phyloP scores from a whole-genome alignment of 192 early-diverging fungal genomes.

The Fimicolochytrium jonesii region DNA sequence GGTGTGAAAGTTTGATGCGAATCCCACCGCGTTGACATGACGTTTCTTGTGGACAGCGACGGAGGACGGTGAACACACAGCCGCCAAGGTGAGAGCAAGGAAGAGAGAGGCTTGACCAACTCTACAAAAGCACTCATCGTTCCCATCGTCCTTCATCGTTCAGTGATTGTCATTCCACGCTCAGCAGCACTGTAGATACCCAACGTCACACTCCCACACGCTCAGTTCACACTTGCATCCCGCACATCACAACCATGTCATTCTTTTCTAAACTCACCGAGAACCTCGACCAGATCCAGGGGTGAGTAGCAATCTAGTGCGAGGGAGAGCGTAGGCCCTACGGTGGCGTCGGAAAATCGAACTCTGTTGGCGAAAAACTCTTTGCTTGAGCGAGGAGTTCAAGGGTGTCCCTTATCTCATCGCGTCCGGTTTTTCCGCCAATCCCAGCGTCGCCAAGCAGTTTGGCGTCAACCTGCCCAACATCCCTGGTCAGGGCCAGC shows the following conservation, averaged over 20 bases:
- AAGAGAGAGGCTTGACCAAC: too few relatives aligned
- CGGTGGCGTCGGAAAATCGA: too few relatives aligned
- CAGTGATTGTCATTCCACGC: too few relatives aligned
- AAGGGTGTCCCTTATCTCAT: background rate
- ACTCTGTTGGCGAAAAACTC: too few relatives aligned
- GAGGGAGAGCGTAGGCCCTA: too few relatives aligned
- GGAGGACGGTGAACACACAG: too few relatives aligned
- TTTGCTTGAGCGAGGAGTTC: background rate
- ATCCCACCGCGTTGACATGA: too few relatives aligned
- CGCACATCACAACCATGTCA: constrained; percentile 1
- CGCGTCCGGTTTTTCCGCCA: background rate
- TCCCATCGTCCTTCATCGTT: too few relatives aligned
- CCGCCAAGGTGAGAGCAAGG: too few relatives aligned
- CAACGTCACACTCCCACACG: background rate
- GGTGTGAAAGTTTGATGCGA: too few relatives aligned
- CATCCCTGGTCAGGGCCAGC: background rate
- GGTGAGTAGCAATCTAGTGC: background rate
- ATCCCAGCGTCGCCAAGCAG: constrained; percentile 9
- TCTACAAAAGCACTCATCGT: too few relatives aligned
- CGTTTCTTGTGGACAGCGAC: too few relatives aligned
- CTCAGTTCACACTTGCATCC: background rate
- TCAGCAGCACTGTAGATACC: background rate
- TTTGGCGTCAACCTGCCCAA: constrained; percentile 7
- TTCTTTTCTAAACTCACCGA: constrained; percentile 18
- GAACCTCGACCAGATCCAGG: constrained; percentile 22